Percentiles rank a stretch among this genome's conserved stretches.
phyloP scores from a whole-genome alignment of 371 early-diverging fungal species.

The Mucor piriformis region DNA sequence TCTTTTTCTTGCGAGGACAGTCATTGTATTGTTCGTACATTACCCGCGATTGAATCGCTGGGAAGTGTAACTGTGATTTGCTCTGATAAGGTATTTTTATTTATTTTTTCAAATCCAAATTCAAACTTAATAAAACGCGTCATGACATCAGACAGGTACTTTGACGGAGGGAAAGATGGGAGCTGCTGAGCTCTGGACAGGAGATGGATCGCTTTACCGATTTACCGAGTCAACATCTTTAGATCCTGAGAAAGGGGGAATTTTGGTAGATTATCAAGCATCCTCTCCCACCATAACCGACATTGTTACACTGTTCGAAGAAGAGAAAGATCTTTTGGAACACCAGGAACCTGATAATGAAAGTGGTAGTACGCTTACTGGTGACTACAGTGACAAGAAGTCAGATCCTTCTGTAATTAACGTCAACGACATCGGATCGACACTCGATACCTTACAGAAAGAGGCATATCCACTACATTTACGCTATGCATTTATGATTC shows the following conservation, averaged over 20 bases:
- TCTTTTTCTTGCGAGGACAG: too few species aligned
- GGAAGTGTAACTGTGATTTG: slow-evolving; percentile 94
- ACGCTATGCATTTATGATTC: slow-evolving; percentile 39
- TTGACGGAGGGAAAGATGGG: slow-evolving; percentile 95
- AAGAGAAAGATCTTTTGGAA: slow-evolving; percentile 24
- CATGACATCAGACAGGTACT: slow-evolving; percentile 85
- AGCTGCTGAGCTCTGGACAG: slow-evolving; percentile 70
- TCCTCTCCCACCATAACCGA: too few species aligned
- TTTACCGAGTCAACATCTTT: slow-evolving; percentile 69
- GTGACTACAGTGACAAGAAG: too few species aligned
- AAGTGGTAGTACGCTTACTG: too few species aligned
- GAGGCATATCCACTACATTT: slow-evolving; percentile 34
- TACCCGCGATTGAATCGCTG: slow-evolving; percentile 89
- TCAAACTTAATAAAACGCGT: too few species aligned
- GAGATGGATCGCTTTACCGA: slow-evolving; percentile 62
- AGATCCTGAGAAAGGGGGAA: slow-evolving; percentile 51
- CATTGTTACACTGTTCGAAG: slow-evolving; percentile 47
- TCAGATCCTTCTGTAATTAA: neutral
- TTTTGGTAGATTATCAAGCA: too few species aligned
- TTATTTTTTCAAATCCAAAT: too few species aligned
- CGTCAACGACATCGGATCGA: slow-evolving; percentile 22
- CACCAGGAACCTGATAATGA: too few species aligned
- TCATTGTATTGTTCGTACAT: slow-evolving; percentile 78
- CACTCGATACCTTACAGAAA: slow-evolving; percentile 36
- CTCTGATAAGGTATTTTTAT: slow-evolving; percentile 95